Base-by-base conservation (phyloP, 2,329 filamentous ascomycete genomes). In the Falciphora oryzae region DNA sequence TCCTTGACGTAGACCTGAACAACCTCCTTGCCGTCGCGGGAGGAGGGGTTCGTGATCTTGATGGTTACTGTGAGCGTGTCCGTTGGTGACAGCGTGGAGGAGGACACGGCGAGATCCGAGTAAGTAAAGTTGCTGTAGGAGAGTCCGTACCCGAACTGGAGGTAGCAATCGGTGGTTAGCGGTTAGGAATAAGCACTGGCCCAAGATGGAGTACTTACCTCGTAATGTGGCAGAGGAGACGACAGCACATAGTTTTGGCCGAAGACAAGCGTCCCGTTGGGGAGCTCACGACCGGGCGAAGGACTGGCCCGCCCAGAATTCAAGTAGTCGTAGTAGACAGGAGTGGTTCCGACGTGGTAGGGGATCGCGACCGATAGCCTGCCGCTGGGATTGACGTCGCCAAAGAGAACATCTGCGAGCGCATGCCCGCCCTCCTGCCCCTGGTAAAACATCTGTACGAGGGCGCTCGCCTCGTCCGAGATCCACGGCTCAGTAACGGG, bases 391-490 rank as follows among this genome's bases (percentile, higher is more conserved):
- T 88, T 89, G 63, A 84, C 81, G 64, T 85, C 78, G 31, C 88
- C 88, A 69, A 86, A 88, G 1, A 90, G 78, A 35, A 90, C 79
- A 67, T 89, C 86, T 0, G 88, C 88, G 1, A 90, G 79, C 1
- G 87, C 88, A 65, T 86, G 78, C 0, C 88, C 88, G 29, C 87
- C 88, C 75, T 90, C 79, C 70, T 91, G 88, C 0, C 86, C 88
- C 8, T 88, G 87, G 70, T 92, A 92, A 75, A 92, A 92, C 73
- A 91, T 89, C 71, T 92, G 89, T 0, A 92, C 77, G 0, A 92
- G 80, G 0, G 87, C 88, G 0, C 85, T 79, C 0, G 89, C 87
- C 31, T 81, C 80, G 38, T 83, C 79, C 0, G 86, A 86, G 71
- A 92, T 88, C 89, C 89, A 92, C 5, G 86, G 81, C 73, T 91